Evolutionary conservation across 441 rosid species (phyloP), one percentile per base, ranked within the genome.

Genomic region (Brassica balearica): DNA sequence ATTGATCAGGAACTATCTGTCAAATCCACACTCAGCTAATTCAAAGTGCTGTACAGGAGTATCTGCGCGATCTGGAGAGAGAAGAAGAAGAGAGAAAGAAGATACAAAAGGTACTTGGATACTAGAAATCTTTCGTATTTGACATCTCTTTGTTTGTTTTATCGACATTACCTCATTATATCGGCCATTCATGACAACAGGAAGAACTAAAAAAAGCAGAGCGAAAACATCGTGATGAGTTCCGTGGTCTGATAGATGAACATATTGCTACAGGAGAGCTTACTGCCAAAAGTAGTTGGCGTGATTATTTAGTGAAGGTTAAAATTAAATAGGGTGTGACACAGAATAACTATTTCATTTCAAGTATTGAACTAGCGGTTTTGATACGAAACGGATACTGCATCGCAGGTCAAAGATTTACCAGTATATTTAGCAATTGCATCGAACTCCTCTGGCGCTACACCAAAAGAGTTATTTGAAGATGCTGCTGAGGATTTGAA

Each of bases 191-290:
- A 41, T 82, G 29, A 65, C 59, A 60, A 80, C 51, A 91, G 95
- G 93, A 91, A 82, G 93, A 89, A 78, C 65, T 84, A 62, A 89
- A 88, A 72, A 91, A 91, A 77, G 82, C 82, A 65, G 93, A 89
- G 84, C 82, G 96, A 71, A 91, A 88, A 86, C 88, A 91, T 82
- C 92, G 92, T 23, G 93, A 91, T 78, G 93, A 89, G 71, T 91
- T 91, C 81, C 88, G 91, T 73, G 88, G 85, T 76, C 79, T 91
- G 86, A 75, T 89, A 87, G 92, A 88, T 68, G 96, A 74, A 81
- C 86, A 89, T 74, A 86, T 86, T 72, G 82, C 83, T 61, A 80
- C 84, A n/a, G 91, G 87, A 80, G 84, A 75, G 71, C 85, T 91
- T 51, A 86, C 90, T 36, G 91, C 89, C 73, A 86, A 87, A 85